phyloP scores from a whole-genome alignment of 1,284 basidiomycete genomes.

The Rhodotorula sp. region DNA sequence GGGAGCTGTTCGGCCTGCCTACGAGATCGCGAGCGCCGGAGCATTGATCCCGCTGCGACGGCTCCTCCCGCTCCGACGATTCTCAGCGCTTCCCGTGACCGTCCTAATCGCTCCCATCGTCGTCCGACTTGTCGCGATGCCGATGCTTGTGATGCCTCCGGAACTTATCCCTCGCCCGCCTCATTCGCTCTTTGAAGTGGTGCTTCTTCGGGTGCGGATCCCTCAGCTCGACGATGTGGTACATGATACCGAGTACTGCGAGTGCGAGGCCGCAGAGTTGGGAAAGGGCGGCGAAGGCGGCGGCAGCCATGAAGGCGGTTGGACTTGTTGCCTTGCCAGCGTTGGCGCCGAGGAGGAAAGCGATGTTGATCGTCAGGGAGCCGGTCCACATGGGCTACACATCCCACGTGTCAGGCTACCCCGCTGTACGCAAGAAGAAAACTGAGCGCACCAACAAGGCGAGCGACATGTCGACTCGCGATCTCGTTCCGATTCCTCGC shows the following conservation, averaged over 20 bases:
- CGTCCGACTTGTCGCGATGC: background rate
- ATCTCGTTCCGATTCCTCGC: background rate
- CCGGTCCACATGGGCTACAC: background rate
- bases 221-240: constrained; percentile 7
- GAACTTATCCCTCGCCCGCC: background rate
- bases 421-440: background rate
- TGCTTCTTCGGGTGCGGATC: background rate
- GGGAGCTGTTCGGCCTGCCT: no score
- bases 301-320: background rate
- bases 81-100: background rate
- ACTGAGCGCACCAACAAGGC: background rate
- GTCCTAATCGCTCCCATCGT: background rate
- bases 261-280: constrained; percentile 8
- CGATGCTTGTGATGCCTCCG: background rate
- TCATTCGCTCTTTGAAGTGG: background rate
- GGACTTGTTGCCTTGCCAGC: background rate
- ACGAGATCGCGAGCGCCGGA: no score
- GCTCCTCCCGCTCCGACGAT: background rate
- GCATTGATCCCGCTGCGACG: background rate
- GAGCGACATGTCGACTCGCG: background rate
- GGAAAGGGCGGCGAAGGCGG: background rate
- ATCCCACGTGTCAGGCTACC: background rate
- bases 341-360: constrained; percentile 1
- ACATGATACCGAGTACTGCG: background rate
- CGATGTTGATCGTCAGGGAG: background rate